These are phyloP conservation scores for Podaxis sp. DNA, from an alignment of 768 basidiomycete species.

Conservation along the genomic window DNA sequence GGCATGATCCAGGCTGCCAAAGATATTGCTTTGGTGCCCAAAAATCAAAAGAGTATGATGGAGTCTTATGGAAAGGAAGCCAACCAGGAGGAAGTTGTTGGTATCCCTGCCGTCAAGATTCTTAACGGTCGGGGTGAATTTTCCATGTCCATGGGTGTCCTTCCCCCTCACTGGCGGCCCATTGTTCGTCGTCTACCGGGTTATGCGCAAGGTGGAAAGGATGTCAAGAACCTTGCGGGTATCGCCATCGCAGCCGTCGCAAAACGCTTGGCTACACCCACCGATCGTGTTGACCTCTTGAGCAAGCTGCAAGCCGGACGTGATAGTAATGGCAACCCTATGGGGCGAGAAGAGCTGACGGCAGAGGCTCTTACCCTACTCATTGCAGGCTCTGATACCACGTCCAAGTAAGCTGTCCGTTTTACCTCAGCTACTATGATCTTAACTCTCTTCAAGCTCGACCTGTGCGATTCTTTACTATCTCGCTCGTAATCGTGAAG, in stretches of 20 bases:
- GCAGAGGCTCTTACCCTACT: slow-evolving; percentile 86
- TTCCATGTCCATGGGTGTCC: slow-evolving; percentile 78
- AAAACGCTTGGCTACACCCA: slow-evolving; percentile 63
- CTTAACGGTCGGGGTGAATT: slow-evolving; percentile 88
- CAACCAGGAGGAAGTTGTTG: slow-evolving; percentile 40
- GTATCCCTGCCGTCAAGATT: slow-evolving; percentile 81
- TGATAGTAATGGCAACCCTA: slow-evolving; percentile 76
- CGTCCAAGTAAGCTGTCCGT: slow-evolving; percentile 68
- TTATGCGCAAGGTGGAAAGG: slow-evolving; percentile 64
- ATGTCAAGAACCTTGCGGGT: slow-evolving; percentile 74
- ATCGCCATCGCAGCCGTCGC: slow-evolving; percentile 79
- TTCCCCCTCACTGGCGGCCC: slow-evolving; percentile 72
- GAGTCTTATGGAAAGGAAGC: slow-evolving; percentile 48
- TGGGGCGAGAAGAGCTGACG: slow-evolving; percentile 82
- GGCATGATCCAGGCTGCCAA: slow-evolving; percentile 79
- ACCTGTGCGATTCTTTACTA: slow-evolving; percentile 89
- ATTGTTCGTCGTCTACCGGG: slow-evolving; percentile 67
- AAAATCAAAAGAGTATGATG: slow-evolving; percentile 53
- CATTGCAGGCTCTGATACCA: slow-evolving; percentile 90
- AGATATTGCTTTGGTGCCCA: slow-evolving; percentile 71
- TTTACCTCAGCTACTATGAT: neutral
- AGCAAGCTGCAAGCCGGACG: slow-evolving; percentile 76
- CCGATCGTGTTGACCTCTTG: slow-evolving; percentile 78
- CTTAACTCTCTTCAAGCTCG: slow-evolving; percentile 49
- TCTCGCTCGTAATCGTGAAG: slow-evolving; percentile 64